Evolutionary conservation across 192 early-diverging fungal genomes (phyloP).

Genomic region (Pilobolus umbonatus): DNA sequence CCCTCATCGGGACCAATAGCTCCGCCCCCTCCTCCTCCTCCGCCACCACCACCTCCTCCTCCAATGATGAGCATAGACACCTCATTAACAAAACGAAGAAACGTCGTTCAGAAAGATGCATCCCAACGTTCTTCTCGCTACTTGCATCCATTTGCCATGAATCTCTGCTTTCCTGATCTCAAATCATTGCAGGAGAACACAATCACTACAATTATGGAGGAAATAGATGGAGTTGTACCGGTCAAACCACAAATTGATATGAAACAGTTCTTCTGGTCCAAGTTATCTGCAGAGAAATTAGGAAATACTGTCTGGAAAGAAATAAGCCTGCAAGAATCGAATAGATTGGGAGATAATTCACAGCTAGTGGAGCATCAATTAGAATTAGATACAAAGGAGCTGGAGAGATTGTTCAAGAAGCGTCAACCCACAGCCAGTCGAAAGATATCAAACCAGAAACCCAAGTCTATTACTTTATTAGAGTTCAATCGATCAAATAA

Average conservation of each 20-base stretch:
- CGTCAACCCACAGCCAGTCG: constrained; percentile 21
- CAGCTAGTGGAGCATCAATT: constrained; percentile 22
- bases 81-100: not conserved
- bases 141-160: constrained; percentile 21
- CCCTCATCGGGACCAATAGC: constrained; percentile 14
- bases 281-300: constrained; percentile 41
- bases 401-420: constrained; percentile 48
- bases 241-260: constrained; percentile 15
- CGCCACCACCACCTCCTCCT: constrained; percentile 16
- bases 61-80: not conserved
- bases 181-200: constrained; percentile 30
- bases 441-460: constrained; percentile 5
- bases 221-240: not conserved
- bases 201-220: not conserved
- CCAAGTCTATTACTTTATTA: constrained; percentile 35
- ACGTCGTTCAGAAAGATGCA: not conserved
- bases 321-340: constrained; percentile 8
- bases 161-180: constrained; percentile 23
- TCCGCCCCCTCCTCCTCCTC: constrained; percentile 20
- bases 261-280: constrained; percentile 56
- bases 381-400: constrained; percentile 40
- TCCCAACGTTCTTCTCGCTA: constrained; percentile 15
- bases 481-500: constrained; percentile 54
- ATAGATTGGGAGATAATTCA: constrained; percentile 5
- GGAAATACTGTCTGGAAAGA: constrained; percentile 51